Conservation (phyloP, 192 early-diverging fungal genomes). For the Backusella macrospora region DNA sequence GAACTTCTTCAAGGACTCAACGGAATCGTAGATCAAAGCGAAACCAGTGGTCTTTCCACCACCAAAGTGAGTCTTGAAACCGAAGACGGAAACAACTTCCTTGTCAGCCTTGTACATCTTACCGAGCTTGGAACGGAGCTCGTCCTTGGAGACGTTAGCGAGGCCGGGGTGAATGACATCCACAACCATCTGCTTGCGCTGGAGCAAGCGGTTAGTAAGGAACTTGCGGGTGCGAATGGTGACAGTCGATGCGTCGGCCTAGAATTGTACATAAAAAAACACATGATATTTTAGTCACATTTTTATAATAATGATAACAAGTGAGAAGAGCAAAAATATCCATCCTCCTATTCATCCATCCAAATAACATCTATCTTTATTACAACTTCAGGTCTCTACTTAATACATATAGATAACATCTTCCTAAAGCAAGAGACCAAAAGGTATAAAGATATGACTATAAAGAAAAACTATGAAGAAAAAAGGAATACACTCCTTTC, state of each 20-base stretch:
- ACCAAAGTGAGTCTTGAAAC: slow-evolving; percentile 95
- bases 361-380: background rate
- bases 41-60: slow-evolving; percentile 96
- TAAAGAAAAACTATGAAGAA: background rate
- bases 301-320: background rate
- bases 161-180: slow-evolving; percentile 95
- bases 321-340: slow-evolving; percentile 18
- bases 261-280: background rate
- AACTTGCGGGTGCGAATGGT: slow-evolving; percentile 99
- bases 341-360: slow-evolving; percentile 17
- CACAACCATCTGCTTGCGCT: slow-evolving; percentile 96
- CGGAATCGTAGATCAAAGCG: slow-evolving; percentile 92
- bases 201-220: slow-evolving; percentile 97
- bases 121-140: slow-evolving; percentile 90
- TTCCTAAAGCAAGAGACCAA: background rate
- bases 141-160: slow-evolving; percentile 91
- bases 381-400: background rate
- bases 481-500: background rate
- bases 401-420: background rate
- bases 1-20: slow-evolving; percentile 96
- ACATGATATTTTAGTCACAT: background rate
- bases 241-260: slow-evolving; percentile 64
- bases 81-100: slow-evolving; percentile 91
- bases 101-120: slow-evolving; percentile 95
- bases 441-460: background rate